phyloP scores from a whole-genome alignment of 2,329 filamentous ascomycete species.

The Cytospora piceicola region DNA sequence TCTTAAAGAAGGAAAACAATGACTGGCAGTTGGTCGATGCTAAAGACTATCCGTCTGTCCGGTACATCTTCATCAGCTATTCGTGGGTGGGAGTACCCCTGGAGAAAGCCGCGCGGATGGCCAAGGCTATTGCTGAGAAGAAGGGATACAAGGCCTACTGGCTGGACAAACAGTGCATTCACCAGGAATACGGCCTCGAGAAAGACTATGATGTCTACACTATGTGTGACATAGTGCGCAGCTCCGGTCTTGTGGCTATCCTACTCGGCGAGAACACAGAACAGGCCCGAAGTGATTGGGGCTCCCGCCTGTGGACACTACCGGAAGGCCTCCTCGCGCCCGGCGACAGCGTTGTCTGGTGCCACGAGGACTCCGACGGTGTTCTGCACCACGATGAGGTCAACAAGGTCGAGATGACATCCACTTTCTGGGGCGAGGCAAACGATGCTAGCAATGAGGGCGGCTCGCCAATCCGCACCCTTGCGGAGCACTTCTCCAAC shows the following conservation, averaged over 20 bases:
- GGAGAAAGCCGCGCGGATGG: constrained; percentile 30
- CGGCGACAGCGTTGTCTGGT: constrained; percentile 29
- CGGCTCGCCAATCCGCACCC: constrained; percentile 31
- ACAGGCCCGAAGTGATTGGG: constrained; percentile 33
- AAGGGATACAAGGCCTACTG: constrained; percentile 31
- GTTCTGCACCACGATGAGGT: constrained; percentile 27
- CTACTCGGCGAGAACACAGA: constrained; percentile 30
- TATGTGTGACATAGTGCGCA: constrained; percentile 36
- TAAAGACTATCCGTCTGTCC: constrained; percentile 22
- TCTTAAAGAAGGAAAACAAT: constrained; percentile 27
- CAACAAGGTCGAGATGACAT: constrained; percentile 33
- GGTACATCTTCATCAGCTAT: constrained; percentile 34
- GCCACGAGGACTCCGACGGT: constrained; percentile 17
- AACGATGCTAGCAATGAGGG: constrained; percentile 21
- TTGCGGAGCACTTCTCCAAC: constrained; percentile 38
- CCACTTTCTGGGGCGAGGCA: constrained; percentile 34
- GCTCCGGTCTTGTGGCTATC: constrained; percentile 32
- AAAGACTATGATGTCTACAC: constrained; percentile 34
- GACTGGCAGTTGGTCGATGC: constrained; percentile 29
- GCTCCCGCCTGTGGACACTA: constrained; percentile 35
- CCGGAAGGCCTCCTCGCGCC: constrained; percentile 35
- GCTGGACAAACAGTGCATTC: constrained; percentile 31
- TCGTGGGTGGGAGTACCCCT: constrained; percentile 26
- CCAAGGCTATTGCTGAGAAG: constrained; percentile 24
- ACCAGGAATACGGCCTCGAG: constrained; percentile 13